Base-by-base conservation (phyloP, 805 yeast genomes). In the Starmerella potacharoeniae region DNA sequence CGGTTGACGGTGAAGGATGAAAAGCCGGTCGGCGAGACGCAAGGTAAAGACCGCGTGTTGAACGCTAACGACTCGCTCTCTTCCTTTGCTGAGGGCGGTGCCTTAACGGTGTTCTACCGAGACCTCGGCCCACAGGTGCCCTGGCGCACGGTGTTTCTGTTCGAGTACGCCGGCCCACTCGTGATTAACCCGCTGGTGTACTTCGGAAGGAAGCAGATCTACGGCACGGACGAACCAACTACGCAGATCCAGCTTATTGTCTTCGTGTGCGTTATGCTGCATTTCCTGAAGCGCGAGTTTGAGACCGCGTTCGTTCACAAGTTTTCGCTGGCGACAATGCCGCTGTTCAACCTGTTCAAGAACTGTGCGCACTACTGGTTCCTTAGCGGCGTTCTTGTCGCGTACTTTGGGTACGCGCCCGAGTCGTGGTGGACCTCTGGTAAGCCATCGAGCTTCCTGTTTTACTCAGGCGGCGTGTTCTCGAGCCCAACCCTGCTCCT, bases 331-430 rank as follows among this genome's bases (percentile, higher is more conserved):
- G 82, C 87, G 30, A 93, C 98, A 13, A 93, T 93, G 98, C 98
- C 98, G 4, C 64, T 85, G 44, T 78, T 80, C 68, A 86, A 88
- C 70, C 71, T 93, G 56, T 86, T 91, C 77, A 88, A 90, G 72
- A 93, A 93, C 73, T 83, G 89, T 41, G 74, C 78, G 61, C 97
- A 93, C 69, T 93, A 93, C 72, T 91, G 97, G 97, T 68, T 86
- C n/a, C 73, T 91, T 61, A 84, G 89, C 53, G 97, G 97, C 8
- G 66, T 78, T 11, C 68, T 75, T 57, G 69, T 80, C 57, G 77
- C 81, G 4, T 71, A 70, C 59, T 81, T 78, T 60, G 68, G 75
- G 31, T 80, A 79, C 52, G 72, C 73, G 2, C 78, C 78, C 10
- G 57, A 61, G 14, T 62, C 71, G 51, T 67, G 65, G 60, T 68